These are phyloP conservation scores for Salix viminalis DNA, from an alignment of 345 rosid genomes.

Conservation along the genomic window DNA sequence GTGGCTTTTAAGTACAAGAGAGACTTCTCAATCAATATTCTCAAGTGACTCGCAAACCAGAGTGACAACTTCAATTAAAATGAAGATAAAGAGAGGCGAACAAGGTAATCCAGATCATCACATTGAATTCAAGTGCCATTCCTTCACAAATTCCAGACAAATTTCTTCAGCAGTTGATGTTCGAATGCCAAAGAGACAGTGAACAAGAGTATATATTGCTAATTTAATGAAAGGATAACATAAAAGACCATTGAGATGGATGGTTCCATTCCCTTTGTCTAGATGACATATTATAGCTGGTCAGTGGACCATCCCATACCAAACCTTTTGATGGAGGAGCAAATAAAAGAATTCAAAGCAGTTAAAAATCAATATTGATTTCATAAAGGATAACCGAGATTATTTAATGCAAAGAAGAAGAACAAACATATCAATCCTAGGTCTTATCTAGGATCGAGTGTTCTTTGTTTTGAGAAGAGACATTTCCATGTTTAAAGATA, in stretches of 20 bases:
- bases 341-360: not conserved
- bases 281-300: not conserved
- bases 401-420: no score
- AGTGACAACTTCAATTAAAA: not conserved
- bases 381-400: no score
- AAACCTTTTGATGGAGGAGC: not conserved
- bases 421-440: no score
- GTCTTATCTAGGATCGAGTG: no score
- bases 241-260: not conserved
- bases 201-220: not conserved
- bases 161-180: no score
- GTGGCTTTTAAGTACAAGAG: not conserved
- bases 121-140: not conserved
- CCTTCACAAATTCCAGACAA: no score
- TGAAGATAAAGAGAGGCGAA: not conserved
- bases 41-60: not conserved
- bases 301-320: not conserved
- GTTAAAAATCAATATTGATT: no score
- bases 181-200: not conserved
- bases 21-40: not conserved
- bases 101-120: not conserved
- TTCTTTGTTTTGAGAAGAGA: no score
- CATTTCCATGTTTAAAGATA: no score
- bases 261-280: not conserved
- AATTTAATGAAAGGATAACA: not conserved